Conservation (phyloP, 2,329 filamentous ascomycete species). For the Pseudopyrenochaeta lycopersici region DNA sequence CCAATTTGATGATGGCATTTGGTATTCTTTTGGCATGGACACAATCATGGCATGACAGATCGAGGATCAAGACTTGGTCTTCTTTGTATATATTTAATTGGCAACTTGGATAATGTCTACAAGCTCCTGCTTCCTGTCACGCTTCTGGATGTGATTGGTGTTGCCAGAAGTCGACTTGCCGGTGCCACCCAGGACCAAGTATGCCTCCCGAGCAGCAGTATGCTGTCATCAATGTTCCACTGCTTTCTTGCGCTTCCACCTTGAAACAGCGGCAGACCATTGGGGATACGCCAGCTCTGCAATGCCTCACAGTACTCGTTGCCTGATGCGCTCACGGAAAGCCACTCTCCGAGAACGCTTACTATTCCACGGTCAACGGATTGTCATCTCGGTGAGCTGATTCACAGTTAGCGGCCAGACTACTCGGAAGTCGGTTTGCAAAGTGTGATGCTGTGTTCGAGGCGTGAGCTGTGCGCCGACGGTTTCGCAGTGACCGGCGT, state of each 20-base stretch:
- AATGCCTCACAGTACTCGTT: not conserved
- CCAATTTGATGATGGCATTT: constrained; percentile 18
- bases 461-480: not conserved
- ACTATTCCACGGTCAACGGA: too few species aligned
- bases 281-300: not conserved
- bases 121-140: not conserved
- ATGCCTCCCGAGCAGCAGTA: not conserved
- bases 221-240: not conserved
- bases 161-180: too few species aligned
- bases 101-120: constrained; percentile 13
- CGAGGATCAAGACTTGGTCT: constrained; percentile 10
- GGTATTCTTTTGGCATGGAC: constrained; percentile 3
- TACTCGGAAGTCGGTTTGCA: not conserved
- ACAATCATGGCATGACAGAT: constrained; percentile 16
- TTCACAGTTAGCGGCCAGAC: not conserved
- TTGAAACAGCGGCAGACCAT: not conserved
- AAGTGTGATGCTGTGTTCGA: constrained; percentile 7
- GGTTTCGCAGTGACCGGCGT: constrained; percentile 19
- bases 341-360: not conserved
- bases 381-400: not conserved
- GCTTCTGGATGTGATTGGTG: too few species aligned
- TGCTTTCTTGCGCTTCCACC: constrained; percentile 7
- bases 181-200: too few species aligned
- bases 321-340: not conserved
- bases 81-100: constrained; percentile 28